phyloP scores from a whole-genome alignment of 306 rosid species.

The Cajanus cajan region DNA sequence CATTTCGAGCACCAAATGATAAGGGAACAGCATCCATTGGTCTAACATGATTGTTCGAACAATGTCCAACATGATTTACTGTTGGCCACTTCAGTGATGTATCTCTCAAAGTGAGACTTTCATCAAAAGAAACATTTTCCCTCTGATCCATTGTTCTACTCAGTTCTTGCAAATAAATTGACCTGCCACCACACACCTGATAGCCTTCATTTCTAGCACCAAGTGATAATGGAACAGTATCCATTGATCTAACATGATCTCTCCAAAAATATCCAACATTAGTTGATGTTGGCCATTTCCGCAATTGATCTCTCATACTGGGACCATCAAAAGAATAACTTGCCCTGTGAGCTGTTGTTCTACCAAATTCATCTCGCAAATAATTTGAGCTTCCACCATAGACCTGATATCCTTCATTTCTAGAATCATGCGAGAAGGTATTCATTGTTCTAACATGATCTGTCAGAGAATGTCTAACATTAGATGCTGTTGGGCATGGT shows the following conservation, averaged over 20 bases:
- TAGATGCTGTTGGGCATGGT: not conserved
- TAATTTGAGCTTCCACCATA: constrained; percentile 7
- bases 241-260: not conserved
- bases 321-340: constrained; percentile 3
- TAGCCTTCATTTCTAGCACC: constrained; percentile 27
- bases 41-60: not conserved
- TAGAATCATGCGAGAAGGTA: not conserved
- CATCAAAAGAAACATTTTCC: not conserved
- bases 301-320: not conserved
- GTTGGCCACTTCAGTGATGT: not conserved
- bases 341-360: not conserved
- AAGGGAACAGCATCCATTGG: not conserved
- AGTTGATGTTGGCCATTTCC: constrained; percentile 2
- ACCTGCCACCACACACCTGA: not conserved
- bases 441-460: not conserved
- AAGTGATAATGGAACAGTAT: not conserved
- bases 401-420: constrained; percentile 8
- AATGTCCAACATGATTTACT: not conserved
- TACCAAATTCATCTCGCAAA: constrained; percentile 7
- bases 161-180: constrained; percentile 1
- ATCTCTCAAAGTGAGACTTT: not conserved
- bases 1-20: constrained; percentile 20
- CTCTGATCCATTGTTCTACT: not conserved
- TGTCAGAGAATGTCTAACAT: not conserved
- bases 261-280: not conserved